These are phyloP conservation scores for Trichoderma endophyticum DNA, from an alignment of 2,329 filamentous ascomycete species.

Conservation along the genomic window DNA sequence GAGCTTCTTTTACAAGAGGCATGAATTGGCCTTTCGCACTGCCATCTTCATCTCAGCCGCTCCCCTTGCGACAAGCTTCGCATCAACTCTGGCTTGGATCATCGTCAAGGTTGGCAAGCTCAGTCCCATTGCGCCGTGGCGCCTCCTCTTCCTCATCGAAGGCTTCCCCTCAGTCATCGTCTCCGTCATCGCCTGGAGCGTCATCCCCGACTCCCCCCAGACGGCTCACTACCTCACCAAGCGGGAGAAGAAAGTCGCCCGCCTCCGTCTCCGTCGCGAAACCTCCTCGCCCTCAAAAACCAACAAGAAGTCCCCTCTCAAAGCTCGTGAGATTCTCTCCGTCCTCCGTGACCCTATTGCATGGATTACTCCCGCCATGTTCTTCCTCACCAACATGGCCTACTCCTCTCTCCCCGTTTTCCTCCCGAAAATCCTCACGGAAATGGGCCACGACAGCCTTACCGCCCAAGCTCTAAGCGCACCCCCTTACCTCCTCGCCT, in stretches of 20 bases:
- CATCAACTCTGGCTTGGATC: constrained; percentile 73
- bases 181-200: constrained; percentile 68
- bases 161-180: constrained; percentile 79
- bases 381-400: constrained; percentile 83
- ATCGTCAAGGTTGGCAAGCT: constrained; percentile 67
- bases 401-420: constrained; percentile 88
- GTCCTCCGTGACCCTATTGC: constrained; percentile 36
- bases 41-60: constrained; percentile 85
- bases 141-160: constrained; percentile 79
- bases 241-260: constrained; percentile 67
- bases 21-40: constrained; percentile 79
- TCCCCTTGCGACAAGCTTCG: constrained; percentile 72
- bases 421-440: constrained; percentile 72
- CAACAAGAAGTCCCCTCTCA: constrained; percentile 39
- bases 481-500: constrained; percentile 76
- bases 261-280: constrained; percentile 60
- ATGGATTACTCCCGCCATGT: constrained; percentile 76
- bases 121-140: constrained; percentile 74
- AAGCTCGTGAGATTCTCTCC: constrained; percentile 54
- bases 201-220: constrained; percentile 73
- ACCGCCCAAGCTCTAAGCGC: constrained; percentile 74
- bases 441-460: constrained; percentile 69
- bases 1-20: constrained; percentile 60
- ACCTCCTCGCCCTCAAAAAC: constrained; percentile 25
- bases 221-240: constrained; percentile 61